These are phyloP conservation scores for Cladosporium oxysporum DNA, from an alignment of 2,329 filamentous ascomycete species.

Conservation along the genomic window DNA sequence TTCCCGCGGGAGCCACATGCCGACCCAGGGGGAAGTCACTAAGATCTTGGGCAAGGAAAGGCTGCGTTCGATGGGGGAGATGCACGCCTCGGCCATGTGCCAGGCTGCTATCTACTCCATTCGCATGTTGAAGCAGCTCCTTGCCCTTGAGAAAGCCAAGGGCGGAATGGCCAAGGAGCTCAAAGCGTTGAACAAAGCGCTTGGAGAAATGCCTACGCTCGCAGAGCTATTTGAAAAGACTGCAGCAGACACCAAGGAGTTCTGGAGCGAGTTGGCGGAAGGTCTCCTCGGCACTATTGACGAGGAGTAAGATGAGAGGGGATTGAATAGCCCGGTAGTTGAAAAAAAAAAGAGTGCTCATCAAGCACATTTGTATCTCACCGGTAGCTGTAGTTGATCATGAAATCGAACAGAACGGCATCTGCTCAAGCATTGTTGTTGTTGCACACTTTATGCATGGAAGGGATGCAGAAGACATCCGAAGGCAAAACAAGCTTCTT, in stretches of 20 bases:
- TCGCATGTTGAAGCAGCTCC: slow-evolving; percentile 44
- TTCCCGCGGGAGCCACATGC: slow-evolving; percentile 24
- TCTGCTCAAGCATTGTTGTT: not conserved
- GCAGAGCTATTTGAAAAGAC: slow-evolving; percentile 10
- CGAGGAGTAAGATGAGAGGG: not conserved
- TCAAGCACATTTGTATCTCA: not conserved
- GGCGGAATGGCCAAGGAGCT: not conserved
- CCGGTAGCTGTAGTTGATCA: not conserved
- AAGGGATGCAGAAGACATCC: not conserved
- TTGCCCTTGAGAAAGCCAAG: slow-evolving; percentile 21
- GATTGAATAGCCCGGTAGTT: not conserved
- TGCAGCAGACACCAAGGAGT: not conserved
- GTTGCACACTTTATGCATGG: not conserved
- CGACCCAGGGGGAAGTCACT: slow-evolving; percentile 25
- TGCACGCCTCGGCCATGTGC: slow-evolving; percentile 44
- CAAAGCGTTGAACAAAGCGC: not conserved
- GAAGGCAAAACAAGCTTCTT: not conserved
- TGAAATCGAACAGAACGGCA: not conserved
- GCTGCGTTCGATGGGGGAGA: slow-evolving; percentile 39
- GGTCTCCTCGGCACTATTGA: slow-evolving; percentile 4
- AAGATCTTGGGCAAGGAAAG: slow-evolving; percentile 35
- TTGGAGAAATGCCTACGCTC: slow-evolving; percentile 16
- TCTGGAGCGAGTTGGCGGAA: slow-evolving; percentile 15
- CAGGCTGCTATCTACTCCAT: slow-evolving; percentile 48
- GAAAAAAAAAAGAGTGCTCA: not conserved